Evolutionary conservation across 768 basidiomycete species (phyloP).

Genomic region (Tylopilus intermedius): DNA sequence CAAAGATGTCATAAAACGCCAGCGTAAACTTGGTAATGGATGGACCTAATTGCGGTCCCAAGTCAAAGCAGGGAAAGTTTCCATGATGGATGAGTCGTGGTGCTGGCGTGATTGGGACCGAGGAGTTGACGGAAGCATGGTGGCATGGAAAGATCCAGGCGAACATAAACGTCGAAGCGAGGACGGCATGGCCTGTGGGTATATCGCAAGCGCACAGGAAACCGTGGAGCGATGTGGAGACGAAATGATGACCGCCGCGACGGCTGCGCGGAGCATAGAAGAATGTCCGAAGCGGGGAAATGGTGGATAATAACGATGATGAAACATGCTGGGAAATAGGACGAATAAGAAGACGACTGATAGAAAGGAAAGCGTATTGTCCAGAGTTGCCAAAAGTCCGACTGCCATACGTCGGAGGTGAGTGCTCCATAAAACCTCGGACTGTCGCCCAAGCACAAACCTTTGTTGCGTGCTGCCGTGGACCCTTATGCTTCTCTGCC

Average conservation of each 20-base stretch:
- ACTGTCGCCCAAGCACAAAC: slow-evolving; percentile 16
- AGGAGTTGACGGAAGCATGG: slow-evolving; percentile 24
- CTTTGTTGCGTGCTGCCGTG: slow-evolving; percentile 6
- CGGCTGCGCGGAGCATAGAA: slow-evolving; percentile 14
- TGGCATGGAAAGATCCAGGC: slow-evolving; percentile 20
- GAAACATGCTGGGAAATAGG: slow-evolving; percentile 24
- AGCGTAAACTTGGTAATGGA: not conserved
- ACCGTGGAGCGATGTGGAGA: slow-evolving; percentile 9
- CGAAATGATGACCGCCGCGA: slow-evolving; percentile 15
- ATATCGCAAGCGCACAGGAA: slow-evolving; percentile 16
- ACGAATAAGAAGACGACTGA: slow-evolving; percentile 18
- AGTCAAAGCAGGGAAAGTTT: slow-evolving; percentile 10
- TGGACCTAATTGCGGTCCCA: slow-evolving; percentile 3
- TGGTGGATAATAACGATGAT: slow-evolving; percentile 18
- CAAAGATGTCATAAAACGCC: slow-evolving; percentile 8
- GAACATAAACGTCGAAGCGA: slow-evolving; percentile 20
- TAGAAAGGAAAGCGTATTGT: slow-evolving; percentile 24
- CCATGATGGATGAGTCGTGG: slow-evolving; percentile 5
- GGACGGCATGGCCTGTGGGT: slow-evolving; percentile 18
- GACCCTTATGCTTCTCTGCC: slow-evolving; percentile 14
- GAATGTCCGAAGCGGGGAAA: slow-evolving; percentile 23
- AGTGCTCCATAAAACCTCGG: slow-evolving; percentile 22
- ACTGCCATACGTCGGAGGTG: slow-evolving; percentile 21
- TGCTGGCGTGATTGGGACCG: slow-evolving; percentile 12
- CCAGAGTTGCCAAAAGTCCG: slow-evolving; percentile 22